Base-by-base conservation (phyloP, 2,329 filamentous ascomycete genomes). In the Claviceps pusilla region DNA sequence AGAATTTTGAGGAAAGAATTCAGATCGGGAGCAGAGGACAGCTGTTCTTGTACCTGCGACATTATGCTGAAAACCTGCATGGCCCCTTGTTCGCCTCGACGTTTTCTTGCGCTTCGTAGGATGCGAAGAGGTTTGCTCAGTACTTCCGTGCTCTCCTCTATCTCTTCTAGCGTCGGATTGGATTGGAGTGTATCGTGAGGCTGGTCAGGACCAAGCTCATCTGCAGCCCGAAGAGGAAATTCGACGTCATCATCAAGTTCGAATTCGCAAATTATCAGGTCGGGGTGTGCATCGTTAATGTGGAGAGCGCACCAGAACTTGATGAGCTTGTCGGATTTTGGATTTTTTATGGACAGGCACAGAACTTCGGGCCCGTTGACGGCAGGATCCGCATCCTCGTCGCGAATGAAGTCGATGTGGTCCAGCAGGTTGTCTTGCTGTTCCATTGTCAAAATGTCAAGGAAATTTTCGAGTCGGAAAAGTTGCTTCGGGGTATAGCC, bases 31-130 rank as follows among this genome's bases (percentile, higher is more conserved):
- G 89, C 87, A 31, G 81, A 78, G 4, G 86, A 79, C 12, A 95
- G 73, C 65, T 95, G 89, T 61, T 95, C 88, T 65, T 95, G 89
- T 0, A 95, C 85, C 65, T 95, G 89, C 1, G 86, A 88, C 79
- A 95, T 87, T 59, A 95, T 89, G 66, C 89, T 89, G 68, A 94
- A 94, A 1, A 93, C 86, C 61, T 94, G 86, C 83, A 93, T 93
- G 0, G 86, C 86, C 5, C 85, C 85, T 48, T 87, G 86, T 63
- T 93, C 87, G 6, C 86, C 87, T 59, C 82, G 80, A 51, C 84
- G 76, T 62, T 87, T 87, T 10, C 87, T 78, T 0, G 87, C 86
- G 63, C 83, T 88, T 41, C 86, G 75, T 29, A 93, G 66, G 1
- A 93, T 80, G 42, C 88, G 76, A n/a, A 95, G 70, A 4, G 88